These are phyloP conservation scores for Entoloma clypeatum DNA, from an alignment of 1,284 basidiomycete species.

Conservation along the genomic window DNA sequence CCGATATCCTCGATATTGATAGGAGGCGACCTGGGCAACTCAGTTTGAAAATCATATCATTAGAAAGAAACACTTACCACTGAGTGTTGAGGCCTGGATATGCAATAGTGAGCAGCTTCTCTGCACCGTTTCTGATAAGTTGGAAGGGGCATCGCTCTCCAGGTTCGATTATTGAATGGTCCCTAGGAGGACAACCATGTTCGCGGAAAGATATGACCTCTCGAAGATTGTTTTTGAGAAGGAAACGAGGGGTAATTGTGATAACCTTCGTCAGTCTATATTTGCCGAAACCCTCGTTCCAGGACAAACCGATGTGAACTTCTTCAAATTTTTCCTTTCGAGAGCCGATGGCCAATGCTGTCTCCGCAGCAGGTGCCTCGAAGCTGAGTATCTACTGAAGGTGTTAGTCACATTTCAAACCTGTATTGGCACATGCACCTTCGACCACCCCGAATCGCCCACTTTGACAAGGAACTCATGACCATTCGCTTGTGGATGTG, in stretches of 20 bases:
- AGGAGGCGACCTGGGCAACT: constrained; percentile 73
- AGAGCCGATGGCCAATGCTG: constrained; percentile 75
- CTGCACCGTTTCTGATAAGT: constrained; percentile 61
- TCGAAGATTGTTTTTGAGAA: constrained; percentile 81
- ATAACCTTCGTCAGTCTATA: constrained; percentile 97
- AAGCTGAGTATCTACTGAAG: constrained; percentile 54
- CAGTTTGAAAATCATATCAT: constrained; percentile 9
- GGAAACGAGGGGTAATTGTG: constrained; percentile 87
- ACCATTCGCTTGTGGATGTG: constrained; percentile 78
- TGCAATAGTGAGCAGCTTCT: constrained; percentile 79
- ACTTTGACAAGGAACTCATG: constrained; percentile 85
- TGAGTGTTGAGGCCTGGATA: constrained; percentile 80
- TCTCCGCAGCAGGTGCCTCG: constrained; percentile 90
- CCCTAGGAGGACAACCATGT: constrained; percentile 70
- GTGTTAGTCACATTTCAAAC: constrained; percentile 7
- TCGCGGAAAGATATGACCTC: constrained; percentile 81
- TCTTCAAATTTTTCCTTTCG: constrained; percentile 70
- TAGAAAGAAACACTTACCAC: constrained; percentile 55
- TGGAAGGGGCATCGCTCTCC: constrained; percentile 73
- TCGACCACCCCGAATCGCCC: constrained; percentile 91
- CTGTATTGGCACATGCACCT: constrained; percentile 41
- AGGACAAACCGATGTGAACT: constrained; percentile 87
- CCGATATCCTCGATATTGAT: constrained; percentile 95
- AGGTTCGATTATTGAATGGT: constrained; percentile 63
- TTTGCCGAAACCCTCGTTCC: constrained; percentile 91